Conservation (phyloP, 2,329 filamentous ascomycete genomes). For the Xylaria multiplex region DNA sequence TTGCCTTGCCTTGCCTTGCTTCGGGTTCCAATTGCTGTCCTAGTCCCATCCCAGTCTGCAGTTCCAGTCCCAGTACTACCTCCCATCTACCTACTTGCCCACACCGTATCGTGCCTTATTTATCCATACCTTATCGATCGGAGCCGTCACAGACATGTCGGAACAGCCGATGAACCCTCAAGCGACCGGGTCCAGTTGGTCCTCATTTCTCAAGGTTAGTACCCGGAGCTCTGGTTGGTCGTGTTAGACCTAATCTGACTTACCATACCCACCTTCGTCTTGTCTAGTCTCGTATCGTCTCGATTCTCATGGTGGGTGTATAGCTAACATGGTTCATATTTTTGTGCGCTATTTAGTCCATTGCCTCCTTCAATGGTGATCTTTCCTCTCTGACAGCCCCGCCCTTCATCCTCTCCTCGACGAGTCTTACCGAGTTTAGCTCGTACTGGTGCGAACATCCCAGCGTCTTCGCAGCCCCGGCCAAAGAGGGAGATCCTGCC, state of each 20-base stretch:
- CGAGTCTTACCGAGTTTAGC: conserved; percentile 59
- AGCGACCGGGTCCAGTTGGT: conserved; percentile 48
- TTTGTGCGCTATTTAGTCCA: conserved; percentile 42
- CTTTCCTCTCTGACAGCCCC: conserved; percentile 63
- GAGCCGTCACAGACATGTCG: conserved; percentile 41
- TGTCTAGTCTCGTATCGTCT: neutral
- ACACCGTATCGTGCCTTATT: neutral
- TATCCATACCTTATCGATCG: neutral
- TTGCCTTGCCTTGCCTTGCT: conserved; percentile 15
- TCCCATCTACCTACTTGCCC: conserved; percentile 9
- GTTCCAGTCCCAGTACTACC: too few species aligned
- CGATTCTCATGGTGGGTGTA: neutral
- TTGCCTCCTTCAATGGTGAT: conserved; percentile 58
- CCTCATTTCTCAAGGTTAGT: conserved; percentile 49
- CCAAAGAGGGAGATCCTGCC: conserved; percentile 55
- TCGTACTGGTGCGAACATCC: conserved; percentile 62
- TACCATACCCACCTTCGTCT: neutral
- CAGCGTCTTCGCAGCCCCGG: conserved; percentile 58
- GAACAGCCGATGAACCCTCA: conserved; percentile 45
- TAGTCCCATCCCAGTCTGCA: too few species aligned
- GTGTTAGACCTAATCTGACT: neutral
- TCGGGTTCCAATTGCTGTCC: conserved; percentile 14
- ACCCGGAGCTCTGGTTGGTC: neutral
- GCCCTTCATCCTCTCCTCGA: conserved; percentile 61
- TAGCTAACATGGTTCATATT: conserved; percentile 19